These are phyloP conservation scores for Mitragyna speciosa DNA, from an alignment of 257 asterid genomes.

Conservation along the genomic window DNA sequence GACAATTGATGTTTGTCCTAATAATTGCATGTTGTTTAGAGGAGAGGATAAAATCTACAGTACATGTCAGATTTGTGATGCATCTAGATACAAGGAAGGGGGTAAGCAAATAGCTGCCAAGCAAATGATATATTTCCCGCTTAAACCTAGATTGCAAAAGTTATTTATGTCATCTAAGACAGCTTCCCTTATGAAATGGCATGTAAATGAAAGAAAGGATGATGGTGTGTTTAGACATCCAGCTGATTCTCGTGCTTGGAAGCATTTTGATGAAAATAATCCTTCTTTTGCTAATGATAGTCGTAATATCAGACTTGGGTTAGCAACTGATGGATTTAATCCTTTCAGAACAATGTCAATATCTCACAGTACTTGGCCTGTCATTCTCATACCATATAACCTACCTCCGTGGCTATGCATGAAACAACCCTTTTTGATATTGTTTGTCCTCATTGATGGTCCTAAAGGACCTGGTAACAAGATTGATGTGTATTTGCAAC, in stretches of 20 bases:
- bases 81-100: not conserved
- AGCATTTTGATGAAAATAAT: not conserved
- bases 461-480: not conserved
- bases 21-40: not conserved
- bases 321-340: not conserved
- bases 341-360: not conserved
- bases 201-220: not conserved
- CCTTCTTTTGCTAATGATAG: not conserved
- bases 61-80: not conserved
- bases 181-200: not conserved
- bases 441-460: not conserved
- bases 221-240: not conserved
- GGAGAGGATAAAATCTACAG: too few relatives aligned
- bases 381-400: too few relatives aligned
- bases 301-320: not conserved
- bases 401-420: too few relatives aligned
- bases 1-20: not conserved
- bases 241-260: not conserved
- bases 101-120: not conserved
- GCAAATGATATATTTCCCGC: not conserved
- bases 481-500: constrained; percentile 12
- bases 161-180: not conserved
- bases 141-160: not conserved
- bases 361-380: not conserved
- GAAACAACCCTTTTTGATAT: not conserved